These are phyloP conservation scores for Pseudonitzschia multiseries DNA, from an alignment of 108 stramenopile genomes.

Conservation along the genomic window DNA sequence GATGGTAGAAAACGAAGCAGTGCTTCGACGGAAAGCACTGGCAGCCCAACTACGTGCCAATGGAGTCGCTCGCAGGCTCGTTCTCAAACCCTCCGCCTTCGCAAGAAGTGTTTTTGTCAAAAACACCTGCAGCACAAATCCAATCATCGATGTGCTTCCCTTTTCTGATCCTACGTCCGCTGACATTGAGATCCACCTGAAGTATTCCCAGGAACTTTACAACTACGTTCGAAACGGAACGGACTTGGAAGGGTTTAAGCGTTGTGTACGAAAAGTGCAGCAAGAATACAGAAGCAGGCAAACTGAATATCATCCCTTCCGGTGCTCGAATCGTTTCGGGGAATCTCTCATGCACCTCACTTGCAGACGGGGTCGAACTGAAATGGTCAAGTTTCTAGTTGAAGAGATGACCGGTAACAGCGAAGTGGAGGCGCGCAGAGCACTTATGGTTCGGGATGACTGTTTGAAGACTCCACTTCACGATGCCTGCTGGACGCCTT, in stretches of 20 bases:
- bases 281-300: neutral
- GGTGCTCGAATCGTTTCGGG: conserved; percentile 61
- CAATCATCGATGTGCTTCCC: neutral
- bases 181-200: conserved; percentile 3
- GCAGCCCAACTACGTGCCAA: conserved; percentile 4
- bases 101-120: neutral
- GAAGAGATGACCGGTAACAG: conserved; percentile 39
- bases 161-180: neutral
- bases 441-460: conserved; percentile 45
- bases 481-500: conserved; percentile 61
- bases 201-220: conserved; percentile 3
- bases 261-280: neutral
- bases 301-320: conserved; percentile 26
- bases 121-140: neutral
- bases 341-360: conserved; percentile 68
- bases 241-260: conserved; percentile 9
- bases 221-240: neutral
- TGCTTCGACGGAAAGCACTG: neutral
- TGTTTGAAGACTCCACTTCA: conserved; percentile 57
- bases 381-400: conserved; percentile 45
- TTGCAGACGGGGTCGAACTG: conserved; percentile 45
- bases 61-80: neutral
- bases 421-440: conserved; percentile 24
- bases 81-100: neutral
- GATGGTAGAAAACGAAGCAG: neutral